Evolutionary conservation across 352 stramenopile species (phyloP), one percentile per base, ranked within the genome.

Genomic region (Globisporangium alternatum): DNA sequence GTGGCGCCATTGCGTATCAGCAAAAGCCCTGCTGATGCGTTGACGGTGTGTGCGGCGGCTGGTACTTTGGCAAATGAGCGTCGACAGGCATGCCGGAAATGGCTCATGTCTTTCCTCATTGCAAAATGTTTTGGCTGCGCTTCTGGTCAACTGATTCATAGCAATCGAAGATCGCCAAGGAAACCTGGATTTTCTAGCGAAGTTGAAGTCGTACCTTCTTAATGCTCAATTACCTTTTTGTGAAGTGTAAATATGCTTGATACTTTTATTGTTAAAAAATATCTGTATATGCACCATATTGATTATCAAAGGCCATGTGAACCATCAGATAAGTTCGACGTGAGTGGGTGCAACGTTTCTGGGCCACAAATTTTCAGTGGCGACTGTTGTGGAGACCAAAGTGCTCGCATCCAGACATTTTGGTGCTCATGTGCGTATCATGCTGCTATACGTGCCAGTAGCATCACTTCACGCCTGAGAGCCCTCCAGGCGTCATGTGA

Each of bases 1-100:
- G 33, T 13, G 33, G 33, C 9, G 54, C 54, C 33, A 56, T 56
- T 41, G 28, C 43, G 43, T 48, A 48, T 48, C 43, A 48, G 43
- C 43, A 22, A 22, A 28, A 28, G 25, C 25, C 25, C 25, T 28
- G 25, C 7, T 7, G 39, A 45, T 43, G 13, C 15, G 13, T 7
- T 21, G 19, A 2, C 47, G 52, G 2, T 30, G 44, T 22, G 45
- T 22, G 43, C 19, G 19, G 19, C 19, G 19, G 17, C 19, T 19
- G 19, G 43, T 17, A 17, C 43, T 9, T 48, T 48, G 43, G 43
- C 43, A 22, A 48, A 48, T 48, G 43, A 48, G 43, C 17, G 17
- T 48, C 43, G 43, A 21, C 43, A 22, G 17, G 6, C 19, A 10
- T 21, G 35, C 17, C 12, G 39, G 3, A 17, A 48, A 3, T 41